Evolutionary conservation across 176 grass and related monocot species (phyloP).

Genomic region (Elymus sibiricus): DNA sequence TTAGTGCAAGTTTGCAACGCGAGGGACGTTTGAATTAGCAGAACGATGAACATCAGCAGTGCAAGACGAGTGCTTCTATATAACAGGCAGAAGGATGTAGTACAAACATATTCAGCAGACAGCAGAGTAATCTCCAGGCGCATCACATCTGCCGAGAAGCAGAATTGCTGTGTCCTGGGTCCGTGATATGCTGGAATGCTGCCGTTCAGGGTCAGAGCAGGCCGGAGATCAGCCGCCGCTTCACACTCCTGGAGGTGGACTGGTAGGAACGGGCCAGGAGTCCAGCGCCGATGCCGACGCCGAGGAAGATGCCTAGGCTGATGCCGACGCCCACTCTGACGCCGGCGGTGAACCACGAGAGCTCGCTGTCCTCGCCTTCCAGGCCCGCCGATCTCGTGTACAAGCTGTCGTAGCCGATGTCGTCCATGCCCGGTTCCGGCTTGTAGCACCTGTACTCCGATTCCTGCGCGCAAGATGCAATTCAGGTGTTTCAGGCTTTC

Average conservation of each 20-base stretch:
- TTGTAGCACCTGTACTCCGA: conserved; percentile 59
- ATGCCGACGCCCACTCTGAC: conserved; percentile 78
- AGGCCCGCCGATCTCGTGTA: conserved; percentile 16
- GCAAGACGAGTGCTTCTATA: not conserved
- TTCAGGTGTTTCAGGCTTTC: not conserved
- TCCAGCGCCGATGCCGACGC: conserved; percentile 68
- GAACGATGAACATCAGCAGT: not conserved
- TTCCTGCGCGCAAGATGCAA: conserved; percentile 15
- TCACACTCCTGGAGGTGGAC: conserved; percentile 60
- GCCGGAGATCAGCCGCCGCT: conserved; percentile 42
- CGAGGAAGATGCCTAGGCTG: conserved; percentile 76
- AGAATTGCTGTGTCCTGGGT: not conserved
- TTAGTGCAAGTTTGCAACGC: too few species aligned
- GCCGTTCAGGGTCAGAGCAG: conserved; percentile 19
- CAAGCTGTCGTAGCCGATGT: conserved; percentile 21
- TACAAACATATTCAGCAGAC: not conserved
- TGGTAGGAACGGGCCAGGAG: conserved; percentile 73
- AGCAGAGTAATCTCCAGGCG: not conserved
- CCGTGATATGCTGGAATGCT: not conserved
- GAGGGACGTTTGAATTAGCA: not conserved
- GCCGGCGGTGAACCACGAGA: conserved; percentile 88
- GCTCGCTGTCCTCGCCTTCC: conserved; percentile 36
- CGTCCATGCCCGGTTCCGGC: conserved; percentile 32
- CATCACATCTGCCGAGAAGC: not conserved
- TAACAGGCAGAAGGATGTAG: not conserved